Percentiles rank a stretch among this genome's conserved stretches.
phyloP scores from a whole-genome alignment of 306 rosid genomes.

The Myrica gale region DNA sequence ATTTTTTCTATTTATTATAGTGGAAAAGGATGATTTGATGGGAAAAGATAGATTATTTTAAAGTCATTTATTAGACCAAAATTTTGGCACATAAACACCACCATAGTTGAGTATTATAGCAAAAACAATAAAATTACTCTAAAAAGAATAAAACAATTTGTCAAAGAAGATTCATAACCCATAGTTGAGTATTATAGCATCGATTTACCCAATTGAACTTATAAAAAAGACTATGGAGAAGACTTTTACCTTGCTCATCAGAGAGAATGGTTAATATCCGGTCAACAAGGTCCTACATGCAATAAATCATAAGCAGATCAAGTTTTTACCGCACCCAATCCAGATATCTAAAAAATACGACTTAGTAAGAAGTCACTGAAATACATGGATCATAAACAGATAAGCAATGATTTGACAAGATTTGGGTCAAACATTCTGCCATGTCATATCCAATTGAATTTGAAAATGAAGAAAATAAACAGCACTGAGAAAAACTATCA shows the following conservation, averaged over 20 bases:
- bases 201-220: background rate
- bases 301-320: slow-evolving; percentile 27
- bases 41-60: no score
- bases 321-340: background rate
- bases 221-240: background rate
- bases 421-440: background rate
- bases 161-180: background rate
- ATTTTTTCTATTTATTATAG: no score
- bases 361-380: background rate
- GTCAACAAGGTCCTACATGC: slow-evolving; percentile 80
- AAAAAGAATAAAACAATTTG: no score
- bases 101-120: no score
- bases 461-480: background rate
- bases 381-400: background rate
- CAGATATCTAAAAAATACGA: slow-evolving; percentile 20
- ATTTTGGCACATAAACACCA: no score
- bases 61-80: no score
- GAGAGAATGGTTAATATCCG: slow-evolving; percentile 72
- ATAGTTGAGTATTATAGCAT: background rate
- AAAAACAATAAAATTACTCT: no score
- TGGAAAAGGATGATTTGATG: no score
- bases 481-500: no score
- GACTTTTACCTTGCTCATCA: slow-evolving; percentile 73
- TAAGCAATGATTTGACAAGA: slow-evolving; percentile 5
- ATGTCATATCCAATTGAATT: background rate